Evolutionary conservation across 805 yeast genomes (phyloP).

Genomic region (Saccharomyces eubayanus): DNA sequence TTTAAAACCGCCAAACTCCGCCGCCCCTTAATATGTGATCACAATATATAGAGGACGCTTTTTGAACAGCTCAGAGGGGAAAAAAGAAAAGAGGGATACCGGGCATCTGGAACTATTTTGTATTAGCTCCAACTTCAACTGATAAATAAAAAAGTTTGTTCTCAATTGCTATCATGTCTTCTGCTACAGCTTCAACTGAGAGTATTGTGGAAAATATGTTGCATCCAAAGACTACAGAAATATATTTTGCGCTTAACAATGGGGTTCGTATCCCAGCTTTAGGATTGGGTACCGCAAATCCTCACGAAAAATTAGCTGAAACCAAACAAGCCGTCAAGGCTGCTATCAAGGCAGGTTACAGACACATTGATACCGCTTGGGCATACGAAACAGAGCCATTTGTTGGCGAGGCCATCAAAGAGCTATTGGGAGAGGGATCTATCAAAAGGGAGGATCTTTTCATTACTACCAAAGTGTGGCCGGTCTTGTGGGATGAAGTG

Average conservation of each 20-base stretch:
- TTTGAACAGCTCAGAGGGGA: not conserved
- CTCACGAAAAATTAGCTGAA: conserved; percentile 38
- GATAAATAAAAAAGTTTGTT: not conserved
- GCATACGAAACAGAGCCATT: conserved; percentile 59
- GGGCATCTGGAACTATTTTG: not conserved
- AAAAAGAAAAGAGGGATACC: not conserved
- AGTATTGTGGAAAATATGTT: conserved; percentile 8
- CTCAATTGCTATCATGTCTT: conserved; percentile 9
- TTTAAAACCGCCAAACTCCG: not conserved
- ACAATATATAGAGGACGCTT: not conserved
- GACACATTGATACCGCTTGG: conserved; percentile 71
- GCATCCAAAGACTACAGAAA: conserved; percentile 32
- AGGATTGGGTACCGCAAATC: conserved; percentile 61
- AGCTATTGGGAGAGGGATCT: conserved; percentile 38
- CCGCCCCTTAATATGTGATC: not conserved
- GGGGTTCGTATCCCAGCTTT: conserved; percentile 57
- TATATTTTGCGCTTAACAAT: conserved; percentile 42
- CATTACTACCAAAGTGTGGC: conserved; percentile 68
- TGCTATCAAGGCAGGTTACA: conserved; percentile 58
- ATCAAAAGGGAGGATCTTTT: conserved; percentile 52
- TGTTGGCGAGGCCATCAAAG: conserved; percentile 53
- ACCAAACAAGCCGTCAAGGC: conserved; percentile 46
- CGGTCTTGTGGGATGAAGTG: conserved; percentile 43
- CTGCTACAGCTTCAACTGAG: not conserved
- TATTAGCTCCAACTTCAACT: not conserved